phyloP scores from a whole-genome alignment of 176 grass and related monocot genomes.

The Rhynchospora pubera region DNA sequence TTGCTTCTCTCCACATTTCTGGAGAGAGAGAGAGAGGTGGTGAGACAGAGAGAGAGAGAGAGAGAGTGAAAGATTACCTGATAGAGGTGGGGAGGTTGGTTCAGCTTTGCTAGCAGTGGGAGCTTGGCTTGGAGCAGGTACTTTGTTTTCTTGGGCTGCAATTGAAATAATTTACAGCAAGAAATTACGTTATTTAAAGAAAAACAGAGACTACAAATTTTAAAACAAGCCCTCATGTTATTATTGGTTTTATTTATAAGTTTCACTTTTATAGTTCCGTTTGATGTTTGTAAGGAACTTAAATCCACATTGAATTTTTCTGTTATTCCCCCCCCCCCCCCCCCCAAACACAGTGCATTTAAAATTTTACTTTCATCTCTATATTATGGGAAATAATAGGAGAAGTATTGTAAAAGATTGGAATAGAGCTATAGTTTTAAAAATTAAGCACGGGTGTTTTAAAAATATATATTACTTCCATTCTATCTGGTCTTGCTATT shows the following conservation, averaged over 20 bases:
- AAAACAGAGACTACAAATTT: neutral
- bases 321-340: no score
- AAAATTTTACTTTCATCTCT: neutral
- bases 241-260: neutral
- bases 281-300: neutral
- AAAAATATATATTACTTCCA: no score
- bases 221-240: no score
- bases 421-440: neutral
- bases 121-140: neutral
- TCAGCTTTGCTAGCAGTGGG: neutral
- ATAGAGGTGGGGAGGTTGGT: neutral
- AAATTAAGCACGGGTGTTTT: no score
- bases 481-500: no score
- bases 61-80: conserved; percentile 5
- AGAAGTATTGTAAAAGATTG: neutral
- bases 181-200: neutral
- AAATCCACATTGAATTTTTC: neutral
- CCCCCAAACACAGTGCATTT: neutral
- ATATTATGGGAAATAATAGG: neutral
- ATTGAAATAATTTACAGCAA: neutral
- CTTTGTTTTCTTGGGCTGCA: neutral
- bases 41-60: no score
- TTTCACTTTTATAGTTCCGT: no score
- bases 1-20: neutral
- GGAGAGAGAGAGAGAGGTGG: no score